Evolutionary conservation across 1,284 basidiomycete species (phyloP).

Genomic region (Termitomyces sp.): DNA sequence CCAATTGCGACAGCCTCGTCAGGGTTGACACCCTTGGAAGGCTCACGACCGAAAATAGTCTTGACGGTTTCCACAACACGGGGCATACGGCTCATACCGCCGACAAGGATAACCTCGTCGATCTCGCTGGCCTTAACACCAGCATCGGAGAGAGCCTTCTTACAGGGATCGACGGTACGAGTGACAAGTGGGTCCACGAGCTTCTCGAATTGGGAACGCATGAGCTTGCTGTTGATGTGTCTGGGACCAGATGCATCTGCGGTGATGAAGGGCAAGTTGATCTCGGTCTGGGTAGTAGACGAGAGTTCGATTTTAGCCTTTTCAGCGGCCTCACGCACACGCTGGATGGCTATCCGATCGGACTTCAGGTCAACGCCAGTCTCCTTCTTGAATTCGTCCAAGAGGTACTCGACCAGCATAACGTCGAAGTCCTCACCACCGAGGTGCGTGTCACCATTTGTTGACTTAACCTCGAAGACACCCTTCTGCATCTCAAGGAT

Average conservation of each 20-base stretch:
- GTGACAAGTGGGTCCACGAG: slow-evolving; percentile 82
- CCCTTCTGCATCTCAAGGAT: slow-evolving; percentile 99
- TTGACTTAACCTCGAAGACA: slow-evolving; percentile 99
- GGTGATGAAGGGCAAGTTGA: slow-evolving; percentile 97
- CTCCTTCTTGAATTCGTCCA: slow-evolving; percentile 94
- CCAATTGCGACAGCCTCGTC: slow-evolving; percentile 94
- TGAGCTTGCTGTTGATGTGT: slow-evolving; percentile 91
- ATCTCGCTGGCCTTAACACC: slow-evolving; percentile 90
- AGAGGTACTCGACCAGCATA: slow-evolving; percentile 81
- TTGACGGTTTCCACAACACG: slow-evolving; percentile 91
- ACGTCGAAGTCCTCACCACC: slow-evolving; percentile 99
- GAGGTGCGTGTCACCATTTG: slow-evolving; percentile 97
- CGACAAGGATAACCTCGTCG: slow-evolving; percentile 95
- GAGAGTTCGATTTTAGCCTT: slow-evolving; percentile 99
- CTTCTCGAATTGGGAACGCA: slow-evolving; percentile 86
- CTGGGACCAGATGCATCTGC: slow-evolving; percentile 92
- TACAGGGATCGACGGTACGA: slow-evolving; percentile 94
- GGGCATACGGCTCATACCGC: slow-evolving; percentile 98
- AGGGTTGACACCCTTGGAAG: slow-evolving; percentile 97
- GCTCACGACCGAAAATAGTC: slow-evolving; percentile 88
- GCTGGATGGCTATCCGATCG: slow-evolving; percentile 98
- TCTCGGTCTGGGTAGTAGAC: slow-evolving; percentile 89
- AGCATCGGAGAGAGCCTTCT: slow-evolving; percentile 91
- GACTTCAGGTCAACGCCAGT: slow-evolving; percentile 75
- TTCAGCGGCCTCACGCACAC: slow-evolving; percentile 97